Base-by-base conservation (phyloP, 2,329 filamentous ascomycete species). In the Sarocladium kiliense region DNA sequence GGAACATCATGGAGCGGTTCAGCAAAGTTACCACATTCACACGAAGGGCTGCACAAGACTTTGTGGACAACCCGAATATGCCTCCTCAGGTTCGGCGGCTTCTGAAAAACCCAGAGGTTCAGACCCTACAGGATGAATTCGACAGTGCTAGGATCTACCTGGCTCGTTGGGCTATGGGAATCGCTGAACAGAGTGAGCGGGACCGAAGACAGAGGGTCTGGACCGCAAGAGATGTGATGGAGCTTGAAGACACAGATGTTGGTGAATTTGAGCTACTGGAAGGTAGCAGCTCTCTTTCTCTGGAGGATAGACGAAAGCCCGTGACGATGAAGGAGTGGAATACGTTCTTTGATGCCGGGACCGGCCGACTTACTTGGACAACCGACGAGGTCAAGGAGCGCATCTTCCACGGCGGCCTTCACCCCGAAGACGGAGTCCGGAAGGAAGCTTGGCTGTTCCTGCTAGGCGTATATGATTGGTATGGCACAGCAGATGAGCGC, bases 11-110 rank as follows among this genome's bases (percentile, higher is more conserved):
- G 74, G 94, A 99, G 71, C 94, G 95, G 69, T 88, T 99, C 65
- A 96, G 91, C 73, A 94, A 96, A 68, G 94, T 99, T 47, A 99
- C 94, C 1, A 97, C 91, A 0, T 97, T 99, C 65, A 97, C 94
- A 0, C 78, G 92, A 55, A 82, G 93, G 58, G 96, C 95, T 0
- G 94, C 94, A 0, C 91, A 96, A 64, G 91, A 96, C 51, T 84
- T 97, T 45, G 84, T 91, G 34, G 93, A 99, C 21, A 96, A 96
- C 67, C 90, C 91, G 14, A 92, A 89, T 59, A 69, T 99, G 39
- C 95, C 95, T 6, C 91, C 91, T 0, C 93, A 97, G 68, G 83
- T 99, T 30, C 82, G 87, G 64, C 82, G 90, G 53, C 70, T 99
- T 62, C 83, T 99, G 69, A 86, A 85, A 66, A 97, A 95, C 61